Conservation (phyloP, 2,329 filamentous ascomycete species). For the Blastomyces parvus region DNA sequence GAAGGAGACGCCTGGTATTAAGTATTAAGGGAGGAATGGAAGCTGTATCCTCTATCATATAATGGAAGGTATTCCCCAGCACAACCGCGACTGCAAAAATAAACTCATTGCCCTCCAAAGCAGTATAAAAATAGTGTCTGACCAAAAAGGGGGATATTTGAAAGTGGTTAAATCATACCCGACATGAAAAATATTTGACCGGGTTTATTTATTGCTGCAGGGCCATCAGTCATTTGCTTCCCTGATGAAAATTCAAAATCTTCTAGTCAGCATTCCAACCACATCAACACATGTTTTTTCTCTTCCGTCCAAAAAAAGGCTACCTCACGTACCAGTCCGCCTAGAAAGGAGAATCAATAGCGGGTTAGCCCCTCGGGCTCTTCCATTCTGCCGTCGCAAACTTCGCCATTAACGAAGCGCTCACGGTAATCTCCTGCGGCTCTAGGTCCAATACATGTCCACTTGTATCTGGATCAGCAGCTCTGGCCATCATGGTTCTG, state of each 20-base stretch:
- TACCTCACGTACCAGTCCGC: not conserved
- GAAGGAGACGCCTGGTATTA: not conserved
- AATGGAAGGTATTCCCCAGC: not conserved
- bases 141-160: too few species aligned
- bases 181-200: too few species aligned
- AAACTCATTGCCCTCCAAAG: too few species aligned
- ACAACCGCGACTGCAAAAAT: too few species aligned
- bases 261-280: too few species aligned
- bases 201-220: too few species aligned
- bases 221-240: too few species aligned
- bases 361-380: not conserved
- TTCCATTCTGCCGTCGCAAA: slow-evolving; percentile 3
- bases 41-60: not conserved
- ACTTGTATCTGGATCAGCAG: not conserved
- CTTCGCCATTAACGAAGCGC: not conserved
- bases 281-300: too few species aligned
- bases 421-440: slow-evolving; percentile 2
- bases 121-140: too few species aligned
- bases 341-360: not conserved
- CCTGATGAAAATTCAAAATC: too few species aligned
- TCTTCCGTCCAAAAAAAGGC: not conserved
- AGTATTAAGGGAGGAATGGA: not conserved
- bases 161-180: too few species aligned
- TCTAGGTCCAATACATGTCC: not conserved
- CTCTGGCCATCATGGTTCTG: not conserved